Conservation (phyloP, 768 basidiomycete genomes). For the Auricularia auricula-judae region DNA sequence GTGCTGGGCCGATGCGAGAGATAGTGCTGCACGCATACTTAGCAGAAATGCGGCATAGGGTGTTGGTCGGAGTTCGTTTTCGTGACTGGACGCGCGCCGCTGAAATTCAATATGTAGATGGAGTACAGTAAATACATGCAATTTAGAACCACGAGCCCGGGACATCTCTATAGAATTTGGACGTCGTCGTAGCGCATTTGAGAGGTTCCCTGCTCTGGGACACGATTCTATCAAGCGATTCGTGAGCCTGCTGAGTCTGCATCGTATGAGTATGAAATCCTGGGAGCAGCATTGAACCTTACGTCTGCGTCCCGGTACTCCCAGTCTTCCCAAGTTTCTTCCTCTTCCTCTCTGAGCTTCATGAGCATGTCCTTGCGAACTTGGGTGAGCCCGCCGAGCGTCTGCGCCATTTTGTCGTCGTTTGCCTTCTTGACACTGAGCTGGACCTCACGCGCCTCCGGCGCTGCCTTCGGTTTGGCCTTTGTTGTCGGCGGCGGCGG, state of each 20-base stretch:
- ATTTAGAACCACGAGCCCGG: slow-evolving; percentile 14
- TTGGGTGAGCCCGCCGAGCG: slow-evolving; percentile 53
- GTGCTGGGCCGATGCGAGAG: too few relatives aligned
- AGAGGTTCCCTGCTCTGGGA: slow-evolving; percentile 42
- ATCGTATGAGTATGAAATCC: too few relatives aligned
- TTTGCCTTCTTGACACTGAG: slow-evolving; percentile 55
- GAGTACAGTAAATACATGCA: slow-evolving; percentile 12
- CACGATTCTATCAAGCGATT: slow-evolving; percentile 51
- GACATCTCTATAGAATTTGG: slow-evolving; percentile 39
- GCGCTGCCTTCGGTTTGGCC: slow-evolving; percentile 16
- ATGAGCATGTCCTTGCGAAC: slow-evolving; percentile 69
- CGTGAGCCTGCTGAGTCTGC: slow-evolving; percentile 48
- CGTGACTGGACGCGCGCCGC: too few relatives aligned
- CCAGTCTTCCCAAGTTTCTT: slow-evolving; percentile 63
- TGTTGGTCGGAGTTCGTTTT: too few relatives aligned
- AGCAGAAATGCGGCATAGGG: too few relatives aligned
- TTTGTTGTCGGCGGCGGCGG: slow-evolving; percentile 27
- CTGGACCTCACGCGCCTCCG: slow-evolving; percentile 66
- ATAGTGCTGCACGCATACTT: too few relatives aligned
- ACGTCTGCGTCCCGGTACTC: slow-evolving; percentile 60
- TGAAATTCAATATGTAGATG: background rate
- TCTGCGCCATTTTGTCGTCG: slow-evolving; percentile 45
- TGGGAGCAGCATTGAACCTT: slow-evolving; percentile 11
- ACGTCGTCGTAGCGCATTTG: slow-evolving; percentile 43
- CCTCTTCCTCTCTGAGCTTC: slow-evolving; percentile 63